A percentile compares a stretch with the other conserved stretches of the same genome.
Conservation (phyloP, 257 asterid species). For the Linaria vulgaris region DNA sequence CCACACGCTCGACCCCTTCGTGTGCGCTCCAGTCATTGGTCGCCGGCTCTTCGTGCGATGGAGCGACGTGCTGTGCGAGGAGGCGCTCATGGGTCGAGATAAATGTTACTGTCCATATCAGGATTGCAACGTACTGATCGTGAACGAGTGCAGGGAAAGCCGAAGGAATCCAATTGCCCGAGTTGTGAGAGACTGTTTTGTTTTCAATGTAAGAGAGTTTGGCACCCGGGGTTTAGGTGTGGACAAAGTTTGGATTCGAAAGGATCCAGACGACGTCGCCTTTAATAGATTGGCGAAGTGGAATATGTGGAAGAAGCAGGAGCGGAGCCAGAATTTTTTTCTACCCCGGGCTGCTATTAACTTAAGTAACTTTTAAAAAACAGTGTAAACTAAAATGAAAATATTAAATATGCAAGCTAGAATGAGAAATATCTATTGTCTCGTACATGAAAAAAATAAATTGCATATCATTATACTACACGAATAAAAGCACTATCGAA, state of each 20-base stretch:
- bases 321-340: no score
- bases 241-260: slow-evolving; percentile 44
- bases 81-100: slow-evolving; percentile 35
- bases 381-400: no score
- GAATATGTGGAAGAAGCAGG: slow-evolving; percentile 58
- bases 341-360: no score
- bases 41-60: slow-evolving; percentile 52
- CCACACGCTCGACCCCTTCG: slow-evolving; percentile 50
- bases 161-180: slow-evolving; percentile 54
- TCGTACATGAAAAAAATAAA: no score
- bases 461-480: no score
- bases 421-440: no score
- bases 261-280: slow-evolving; percentile 52
- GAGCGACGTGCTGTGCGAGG: slow-evolving; percentile 68
- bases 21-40: slow-evolving; percentile 40
- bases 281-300: slow-evolving; percentile 53
- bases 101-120: slow-evolving; percentile 57
- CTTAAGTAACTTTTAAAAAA: no score
- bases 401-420: no score
- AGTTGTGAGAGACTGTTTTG: slow-evolving; percentile 53
- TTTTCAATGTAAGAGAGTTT: slow-evolving; percentile 49
- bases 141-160: slow-evolving; percentile 72
- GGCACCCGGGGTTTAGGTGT: slow-evolving; percentile 66
- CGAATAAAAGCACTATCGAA: no score
- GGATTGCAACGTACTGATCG: slow-evolving; percentile 50